Base-by-base conservation (phyloP, 2,329 filamentous ascomycete species). In the Fusarium agapanthi region DNA sequence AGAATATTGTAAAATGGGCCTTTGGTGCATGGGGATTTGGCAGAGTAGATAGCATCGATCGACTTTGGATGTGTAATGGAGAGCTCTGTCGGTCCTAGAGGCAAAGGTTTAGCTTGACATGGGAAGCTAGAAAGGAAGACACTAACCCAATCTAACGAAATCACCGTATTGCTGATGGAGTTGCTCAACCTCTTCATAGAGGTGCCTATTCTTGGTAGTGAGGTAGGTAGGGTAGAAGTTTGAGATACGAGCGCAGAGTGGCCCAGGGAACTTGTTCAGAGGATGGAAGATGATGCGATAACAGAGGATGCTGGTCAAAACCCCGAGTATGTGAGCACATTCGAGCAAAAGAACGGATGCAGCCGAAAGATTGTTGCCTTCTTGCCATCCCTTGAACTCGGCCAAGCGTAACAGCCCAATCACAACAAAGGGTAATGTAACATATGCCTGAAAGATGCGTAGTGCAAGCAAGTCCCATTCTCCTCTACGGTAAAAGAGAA, bases 261-360 rank as follows among this genome's bases (percentile, higher is more conserved):
- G 79, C 1, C 79, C 78, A 0, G 78, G 70, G 30, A 79, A 81
- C 6, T 62, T 55, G n/a, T 75, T 73, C 38, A 81, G 43, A 4
- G 72, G 72, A 45, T 80, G 78, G 26, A 80, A 78, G 6, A 61
- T 1, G 5, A 34, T 20, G 15, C 69, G 55, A 14, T 72, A 71
- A 12, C 61, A 8, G 9, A 61, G 18, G 18, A 71, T 67, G 35
- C 69, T 72, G 5, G 44, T 34, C 28, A 67, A 61, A 8, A 67
- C 28, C 3, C 65, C 65, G 5, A 51, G 18, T n/a, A 65, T 30
- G 16, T 60, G 56, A 26, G 35, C 35, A 18, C 26, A 11, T 53
- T 54, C 35, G 18, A 60, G 45, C 5, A 34, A 26, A 7, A 60
- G 45, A 40, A 60, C 26, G 32, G 35, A 41, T 10, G 13, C 5